Conservation (phyloP, 805 yeast genomes). For the Cyberlindnera japonica region DNA sequence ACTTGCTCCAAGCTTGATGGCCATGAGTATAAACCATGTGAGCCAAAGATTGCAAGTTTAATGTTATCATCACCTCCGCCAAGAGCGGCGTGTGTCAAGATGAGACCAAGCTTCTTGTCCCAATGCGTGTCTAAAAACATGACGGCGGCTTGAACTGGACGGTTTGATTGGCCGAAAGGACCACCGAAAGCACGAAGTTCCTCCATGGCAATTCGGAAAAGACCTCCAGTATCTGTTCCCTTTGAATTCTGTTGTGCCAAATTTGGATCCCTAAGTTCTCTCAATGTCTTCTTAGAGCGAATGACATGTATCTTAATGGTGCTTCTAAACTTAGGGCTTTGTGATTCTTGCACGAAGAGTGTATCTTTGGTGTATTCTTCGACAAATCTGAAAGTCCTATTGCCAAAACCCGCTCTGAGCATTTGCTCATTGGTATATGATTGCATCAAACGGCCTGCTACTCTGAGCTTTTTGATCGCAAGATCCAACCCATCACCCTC, state of each 20-base stretch:
- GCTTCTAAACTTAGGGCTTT: conserved; percentile 37
- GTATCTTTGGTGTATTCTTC: conserved; percentile 62
- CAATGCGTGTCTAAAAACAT: conserved; percentile 82
- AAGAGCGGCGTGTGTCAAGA: conserved; percentile 86
- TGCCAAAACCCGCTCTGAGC: conserved; percentile 73
- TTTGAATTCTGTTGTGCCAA: conserved; percentile 81
- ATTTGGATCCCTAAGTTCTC: conserved; percentile 72
- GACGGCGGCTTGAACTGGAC: conserved; percentile 75
- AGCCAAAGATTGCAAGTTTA: conserved; percentile 86
- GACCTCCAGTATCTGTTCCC: conserved; percentile 70
- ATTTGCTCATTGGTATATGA: conserved; percentile 90
- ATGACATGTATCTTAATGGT: conserved; percentile 79
- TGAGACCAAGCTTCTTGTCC: conserved; percentile 55
- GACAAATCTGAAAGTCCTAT: conserved; percentile 68
- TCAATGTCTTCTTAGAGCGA: conserved; percentile 59
- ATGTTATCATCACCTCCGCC: conserved; percentile 80
- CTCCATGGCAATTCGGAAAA: conserved; percentile 78
- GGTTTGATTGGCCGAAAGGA: conserved; percentile 42
- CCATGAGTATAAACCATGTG: conserved; percentile 90
- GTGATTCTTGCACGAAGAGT: conserved; percentile 42
- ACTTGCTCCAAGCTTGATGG: conserved; percentile 78
- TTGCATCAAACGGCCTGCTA: conserved; percentile 85
- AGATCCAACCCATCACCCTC: conserved; percentile 67
- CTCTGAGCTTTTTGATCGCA: conserved; percentile 69
- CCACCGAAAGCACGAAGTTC: conserved; percentile 56